Conservation (phyloP, 2,329 filamentous ascomycete genomes). For the Pseudogymnoascus pannorum region DNA sequence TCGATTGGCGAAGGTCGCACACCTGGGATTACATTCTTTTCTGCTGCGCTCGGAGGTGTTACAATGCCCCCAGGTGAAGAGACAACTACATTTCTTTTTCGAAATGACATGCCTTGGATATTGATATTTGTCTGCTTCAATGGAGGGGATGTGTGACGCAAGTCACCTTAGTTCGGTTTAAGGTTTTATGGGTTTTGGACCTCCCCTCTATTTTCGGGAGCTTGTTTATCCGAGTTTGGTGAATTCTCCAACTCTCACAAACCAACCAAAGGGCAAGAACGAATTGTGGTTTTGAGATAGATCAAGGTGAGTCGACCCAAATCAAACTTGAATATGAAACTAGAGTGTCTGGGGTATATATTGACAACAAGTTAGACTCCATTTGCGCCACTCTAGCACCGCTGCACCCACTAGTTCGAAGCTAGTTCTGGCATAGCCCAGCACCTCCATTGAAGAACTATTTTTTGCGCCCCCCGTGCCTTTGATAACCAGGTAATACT, state of each 20-base stretch:
- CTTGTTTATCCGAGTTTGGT: constrained; percentile 3
- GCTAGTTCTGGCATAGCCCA: not conserved
- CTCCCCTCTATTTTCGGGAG: constrained; percentile 6
- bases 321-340: not conserved
- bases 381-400: not conserved
- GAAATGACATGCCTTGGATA: constrained; percentile 50
- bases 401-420: not conserved
- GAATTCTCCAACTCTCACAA: constrained; percentile 9
- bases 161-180: not conserved
- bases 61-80: constrained; percentile 22
- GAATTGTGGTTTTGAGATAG: not conserved
- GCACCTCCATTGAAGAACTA: not conserved
- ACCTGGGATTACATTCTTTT: constrained; percentile 36
- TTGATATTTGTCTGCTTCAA: not conserved
- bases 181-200: constrained; percentile 5
- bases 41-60: constrained; percentile 17
- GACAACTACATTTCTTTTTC: constrained; percentile 58
- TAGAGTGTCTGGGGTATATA: not conserved
- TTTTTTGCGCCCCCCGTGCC: not conserved
- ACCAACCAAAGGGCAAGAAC: not conserved
- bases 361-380: not conserved
- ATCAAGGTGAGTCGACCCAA: not conserved
- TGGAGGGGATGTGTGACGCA: constrained; percentile 4
- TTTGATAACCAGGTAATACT: not conserved
- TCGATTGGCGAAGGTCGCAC: constrained; percentile 82